These are phyloP conservation scores for Kodamaea lidongshanica DNA, from an alignment of 805 yeast species.

Conservation along the genomic window DNA sequence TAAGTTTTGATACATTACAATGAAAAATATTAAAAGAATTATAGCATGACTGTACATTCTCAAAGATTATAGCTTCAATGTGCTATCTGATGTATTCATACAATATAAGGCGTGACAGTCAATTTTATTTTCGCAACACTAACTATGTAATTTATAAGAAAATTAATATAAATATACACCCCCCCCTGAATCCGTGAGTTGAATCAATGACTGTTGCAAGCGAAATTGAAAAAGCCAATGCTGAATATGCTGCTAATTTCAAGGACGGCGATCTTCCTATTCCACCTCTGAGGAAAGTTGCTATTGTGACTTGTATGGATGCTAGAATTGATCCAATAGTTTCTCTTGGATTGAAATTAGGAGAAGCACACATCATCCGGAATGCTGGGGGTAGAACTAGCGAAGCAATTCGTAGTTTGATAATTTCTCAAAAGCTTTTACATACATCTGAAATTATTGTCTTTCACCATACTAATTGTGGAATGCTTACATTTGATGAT, in stretches of 20 bases:
- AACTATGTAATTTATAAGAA: too few relatives aligned
- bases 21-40: too few relatives aligned
- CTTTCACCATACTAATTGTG: constrained; percentile 40
- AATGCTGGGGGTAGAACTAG: constrained; percentile 40
- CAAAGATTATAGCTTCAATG: too few relatives aligned
- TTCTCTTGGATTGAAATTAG: constrained; percentile 30
- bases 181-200: too few relatives aligned
- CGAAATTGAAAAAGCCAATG: constrained; percentile 14
- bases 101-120: too few relatives aligned
- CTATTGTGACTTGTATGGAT: constrained; percentile 37
- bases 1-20: too few relatives aligned
- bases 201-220: constrained; percentile 10
- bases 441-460: constrained; percentile 37
- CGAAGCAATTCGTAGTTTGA: constrained; percentile 34
- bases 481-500: constrained; percentile 37
- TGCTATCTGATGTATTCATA: too few relatives aligned
- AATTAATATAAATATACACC: too few relatives aligned
- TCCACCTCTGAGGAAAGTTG: constrained; percentile 33
- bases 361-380: constrained; percentile 40
- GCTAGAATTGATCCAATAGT: constrained; percentile 36
- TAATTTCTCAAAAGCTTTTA: constrained; percentile 35
- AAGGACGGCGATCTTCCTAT: constrained; percentile 28
- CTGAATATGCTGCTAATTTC: constrained; percentile 17
- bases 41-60: too few relatives aligned
- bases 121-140: too few relatives aligned